Conservation (phyloP, 139 green algal species). For the Chlamydomonas applanata region DNA sequence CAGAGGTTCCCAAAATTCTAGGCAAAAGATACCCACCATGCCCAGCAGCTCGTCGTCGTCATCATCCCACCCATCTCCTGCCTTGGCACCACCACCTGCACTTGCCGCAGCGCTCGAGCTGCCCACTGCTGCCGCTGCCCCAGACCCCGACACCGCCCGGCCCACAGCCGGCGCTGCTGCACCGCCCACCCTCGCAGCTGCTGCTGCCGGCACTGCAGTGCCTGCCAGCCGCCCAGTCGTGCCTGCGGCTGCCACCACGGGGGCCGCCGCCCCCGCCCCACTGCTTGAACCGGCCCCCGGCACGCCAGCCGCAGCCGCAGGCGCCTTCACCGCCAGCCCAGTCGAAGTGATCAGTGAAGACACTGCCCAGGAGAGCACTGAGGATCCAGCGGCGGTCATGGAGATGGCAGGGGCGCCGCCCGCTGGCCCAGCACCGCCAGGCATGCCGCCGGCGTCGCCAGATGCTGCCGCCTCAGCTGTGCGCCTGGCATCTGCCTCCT, state of each 20-base stretch:
- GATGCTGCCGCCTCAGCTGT: background rate
- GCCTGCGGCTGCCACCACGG: too few relatives aligned
- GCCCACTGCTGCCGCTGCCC: background rate
- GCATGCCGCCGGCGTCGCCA: background rate
- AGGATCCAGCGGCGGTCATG: slow-evolving; percentile 11
- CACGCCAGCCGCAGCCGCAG: background rate
- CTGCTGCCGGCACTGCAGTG: background rate
- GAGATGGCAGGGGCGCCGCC: background rate
- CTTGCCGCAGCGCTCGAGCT: background rate
- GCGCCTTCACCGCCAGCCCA: slow-evolving; percentile 8
- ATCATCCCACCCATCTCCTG: too few relatives aligned
- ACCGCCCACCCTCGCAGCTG: background rate
- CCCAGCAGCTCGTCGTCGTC: too few relatives aligned
- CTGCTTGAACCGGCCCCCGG: too few relatives aligned
- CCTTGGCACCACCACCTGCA: background rate
- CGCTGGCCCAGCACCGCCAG: background rate
- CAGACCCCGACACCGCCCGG: background rate
- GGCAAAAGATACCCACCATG: background rate
- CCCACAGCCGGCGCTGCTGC: background rate
- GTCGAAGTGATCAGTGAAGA: slow-evolving; percentile 30
- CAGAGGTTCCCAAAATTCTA: too few relatives aligned
- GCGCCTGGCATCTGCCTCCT: slow-evolving; percentile 29
- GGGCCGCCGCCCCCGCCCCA: too few relatives aligned
- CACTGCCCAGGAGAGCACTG: slow-evolving; percentile 50
- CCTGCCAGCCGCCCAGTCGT: background rate